phyloP scores from a whole-genome alignment of 805 yeast genomes.

The Barnettozyma siamensis region DNA sequence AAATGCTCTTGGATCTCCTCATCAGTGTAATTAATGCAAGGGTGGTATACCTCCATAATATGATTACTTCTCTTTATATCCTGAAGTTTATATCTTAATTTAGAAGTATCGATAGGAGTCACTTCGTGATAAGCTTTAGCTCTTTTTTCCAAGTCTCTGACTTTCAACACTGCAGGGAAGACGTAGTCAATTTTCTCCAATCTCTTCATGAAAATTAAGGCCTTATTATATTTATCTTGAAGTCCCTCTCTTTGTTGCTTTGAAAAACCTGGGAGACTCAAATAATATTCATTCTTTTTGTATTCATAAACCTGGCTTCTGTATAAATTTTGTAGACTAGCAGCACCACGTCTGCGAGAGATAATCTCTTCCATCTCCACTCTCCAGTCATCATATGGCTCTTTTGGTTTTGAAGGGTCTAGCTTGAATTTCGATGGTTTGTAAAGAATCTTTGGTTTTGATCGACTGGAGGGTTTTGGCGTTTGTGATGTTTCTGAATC shows the following conservation, averaged over 20 bases:
- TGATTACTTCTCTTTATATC: conserved; percentile 4
- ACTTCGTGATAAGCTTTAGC: not conserved
- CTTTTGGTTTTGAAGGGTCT: too few relatives aligned
- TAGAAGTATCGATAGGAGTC: not conserved
- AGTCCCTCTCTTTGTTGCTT: not conserved
- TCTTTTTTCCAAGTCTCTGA: not conserved
- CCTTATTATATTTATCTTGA: not conserved
- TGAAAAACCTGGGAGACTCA: not conserved
- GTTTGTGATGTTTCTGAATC: not conserved
- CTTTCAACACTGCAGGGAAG: too few relatives aligned
- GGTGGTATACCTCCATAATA: not conserved
- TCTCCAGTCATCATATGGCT: too few relatives aligned
- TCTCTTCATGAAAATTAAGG: not conserved
- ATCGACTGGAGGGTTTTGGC: too few relatives aligned
- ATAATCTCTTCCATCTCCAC: not conserved
- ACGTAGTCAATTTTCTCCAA: not conserved
- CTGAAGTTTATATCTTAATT: not conserved
- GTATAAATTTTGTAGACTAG: not conserved
- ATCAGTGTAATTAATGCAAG: conserved; percentile 1
- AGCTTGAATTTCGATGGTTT: too few relatives aligned
- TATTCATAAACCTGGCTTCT: not conserved
- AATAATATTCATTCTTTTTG: not conserved
- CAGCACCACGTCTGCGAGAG: not conserved
- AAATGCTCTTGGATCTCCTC: not conserved
- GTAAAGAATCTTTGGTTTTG: too few relatives aligned